A percentile compares a stretch with the other conserved stretches of the same genome.
Evolutionary conservation across 768 basidiomycete genomes (phyloP).

Genomic region (Mycena metata): DNA sequence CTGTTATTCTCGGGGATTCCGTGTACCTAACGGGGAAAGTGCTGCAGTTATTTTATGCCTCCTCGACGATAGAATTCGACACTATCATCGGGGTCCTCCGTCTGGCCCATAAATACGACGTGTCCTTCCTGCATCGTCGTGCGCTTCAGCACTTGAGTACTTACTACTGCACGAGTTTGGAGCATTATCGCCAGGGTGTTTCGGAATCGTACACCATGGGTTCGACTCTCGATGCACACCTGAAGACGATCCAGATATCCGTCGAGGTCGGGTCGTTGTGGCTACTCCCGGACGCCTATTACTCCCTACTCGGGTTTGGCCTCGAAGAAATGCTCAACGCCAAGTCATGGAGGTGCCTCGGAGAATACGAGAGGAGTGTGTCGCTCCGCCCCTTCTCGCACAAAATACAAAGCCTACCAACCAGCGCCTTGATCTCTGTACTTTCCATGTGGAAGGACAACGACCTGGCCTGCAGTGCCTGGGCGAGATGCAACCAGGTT

Average conservation of each 20-base stretch:
- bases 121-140: slow-evolving; percentile 15
- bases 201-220: background rate
- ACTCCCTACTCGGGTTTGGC: background rate
- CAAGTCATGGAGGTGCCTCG: background rate
- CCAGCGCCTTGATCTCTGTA: background rate
- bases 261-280: background rate
- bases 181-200: background rate
- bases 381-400: background rate
- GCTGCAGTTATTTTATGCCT: slow-evolving; percentile 19
- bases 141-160: slow-evolving; percentile 11
- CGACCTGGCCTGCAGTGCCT: background rate
- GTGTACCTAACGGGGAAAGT: background rate
- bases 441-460: background rate
- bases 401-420: background rate
- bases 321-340: background rate
- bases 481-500: background rate
- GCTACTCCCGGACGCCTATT: background rate
- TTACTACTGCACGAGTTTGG: background rate
- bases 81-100: slow-evolving; percentile 4
- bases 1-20: background rate
- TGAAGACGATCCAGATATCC: background rate
- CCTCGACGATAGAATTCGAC: no score
- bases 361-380: background rate
- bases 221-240: background rate
- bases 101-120: slow-evolving; percentile 23